Evolutionary conservation across 1,284 basidiomycete species (phyloP), one percentile per base, ranked within the genome.

Genomic region (Puccinia triticina): DNA sequence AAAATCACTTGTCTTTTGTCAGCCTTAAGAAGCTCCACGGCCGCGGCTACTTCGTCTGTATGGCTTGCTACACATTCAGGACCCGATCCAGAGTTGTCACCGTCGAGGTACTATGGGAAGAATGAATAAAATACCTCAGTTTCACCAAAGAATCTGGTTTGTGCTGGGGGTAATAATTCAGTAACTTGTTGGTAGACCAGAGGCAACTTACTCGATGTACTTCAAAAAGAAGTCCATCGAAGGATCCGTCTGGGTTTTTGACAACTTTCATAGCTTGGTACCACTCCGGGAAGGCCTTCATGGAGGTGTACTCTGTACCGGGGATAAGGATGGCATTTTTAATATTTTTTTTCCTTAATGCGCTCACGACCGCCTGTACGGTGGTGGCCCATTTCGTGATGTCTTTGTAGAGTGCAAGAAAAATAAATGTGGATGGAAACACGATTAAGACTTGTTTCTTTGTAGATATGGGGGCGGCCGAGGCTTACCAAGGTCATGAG

Each of bases 221-320:
- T 26, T 80, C 78, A 59, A 80, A 73, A 23, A 72, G n/a, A 10
- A 80, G 34, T 59, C 67, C 43, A 26, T 72, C 50, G 29, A 46
- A 26, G 8, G 78, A 59, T 11, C 69, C 69, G 37, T 80, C 69
- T 29, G 78, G 78, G 43, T 80, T 80, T 37, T 72, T 73, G n/a
- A 80, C 64, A 21, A 14, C 12, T 21, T 59, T 57, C 64, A 80
- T 67, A n/a, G 34, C 57, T 12, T 34, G 40, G 37, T 80, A 80
- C 53, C 64, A 66, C 21, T 59, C 26, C 34, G 66, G 67, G 37
- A 80, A 80, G 14, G 53, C 23, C 53, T 71, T 55, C 23, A 80
- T 3, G 1, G 53, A 29, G 16, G 53, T 46, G 16, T 43, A 80
- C 0, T 59, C 40, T 16, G 21, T 61, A 8, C 78, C 78, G 26